Conservation (phyloP, 2,329 filamentous ascomycete species). For the Apiospora malaysiana region DNA sequence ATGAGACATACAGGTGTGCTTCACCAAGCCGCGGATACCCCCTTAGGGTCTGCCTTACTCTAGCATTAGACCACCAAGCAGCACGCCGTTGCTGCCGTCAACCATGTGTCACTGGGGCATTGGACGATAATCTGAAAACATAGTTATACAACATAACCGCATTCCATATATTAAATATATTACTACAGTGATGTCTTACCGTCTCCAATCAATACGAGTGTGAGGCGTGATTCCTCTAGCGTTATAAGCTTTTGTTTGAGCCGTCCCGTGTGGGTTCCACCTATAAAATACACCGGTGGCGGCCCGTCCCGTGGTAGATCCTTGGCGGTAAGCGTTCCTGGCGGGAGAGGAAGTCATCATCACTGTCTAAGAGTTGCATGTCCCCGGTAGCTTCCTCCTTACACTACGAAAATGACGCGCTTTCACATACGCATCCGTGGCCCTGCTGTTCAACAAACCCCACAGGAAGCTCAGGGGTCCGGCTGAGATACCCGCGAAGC, state of each 20-base stretch:
- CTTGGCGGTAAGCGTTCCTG: background rate
- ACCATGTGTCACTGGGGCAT: no score
- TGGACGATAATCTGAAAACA: no score
- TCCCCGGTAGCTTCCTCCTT: background rate
- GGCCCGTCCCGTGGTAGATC: conserved; percentile 2
- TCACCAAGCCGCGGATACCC: no score
- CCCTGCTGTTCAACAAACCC: background rate
- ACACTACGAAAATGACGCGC: background rate
- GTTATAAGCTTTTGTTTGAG: background rate
- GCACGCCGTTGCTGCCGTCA: no score
- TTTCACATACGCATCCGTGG: conserved; percentile 1
- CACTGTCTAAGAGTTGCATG: background rate
- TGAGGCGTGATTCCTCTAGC: no score
- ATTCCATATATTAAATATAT: no score
- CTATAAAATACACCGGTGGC: background rate
- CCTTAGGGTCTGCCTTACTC: no score
- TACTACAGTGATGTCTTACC: no score
- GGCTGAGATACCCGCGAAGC: background rate
- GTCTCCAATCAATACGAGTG: no score
- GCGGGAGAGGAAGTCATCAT: background rate
- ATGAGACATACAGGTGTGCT: no score
- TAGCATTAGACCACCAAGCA: conserved; percentile 39
- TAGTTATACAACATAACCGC: no score
- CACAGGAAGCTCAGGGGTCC: background rate
- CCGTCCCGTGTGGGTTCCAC: conserved; percentile 1